Base-by-base conservation (phyloP, 2,329 filamentous ascomycete species). In the Penicillium sp. region DNA sequence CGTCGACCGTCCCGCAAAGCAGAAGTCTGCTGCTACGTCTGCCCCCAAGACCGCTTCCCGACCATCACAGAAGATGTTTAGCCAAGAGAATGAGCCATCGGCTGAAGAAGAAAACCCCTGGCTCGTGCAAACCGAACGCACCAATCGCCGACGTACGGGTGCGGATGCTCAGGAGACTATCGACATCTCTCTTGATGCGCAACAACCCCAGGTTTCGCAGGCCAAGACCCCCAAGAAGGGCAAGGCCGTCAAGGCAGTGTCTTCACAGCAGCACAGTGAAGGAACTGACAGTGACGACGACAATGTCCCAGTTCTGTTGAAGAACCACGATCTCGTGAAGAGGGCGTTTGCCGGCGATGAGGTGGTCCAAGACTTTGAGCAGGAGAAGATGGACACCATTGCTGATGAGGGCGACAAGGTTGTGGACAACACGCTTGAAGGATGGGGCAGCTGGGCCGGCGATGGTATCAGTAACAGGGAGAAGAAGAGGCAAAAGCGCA, bases 371-470 rank as follows among this genome's bases (percentile, higher is more conserved):
- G 88, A 93, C 42, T 99, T 98, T 73, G 85, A 86, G 59, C 83
- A 83, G 40, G 93, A 98, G 73, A 98, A 98, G 79, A 84, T 83
- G 16, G 85, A 87, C 53, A 81, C 85, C 1, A 85, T 87, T 19
- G 84, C 86, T 33, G 90, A 91, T 19, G 93, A 97, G 75, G 92
- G 90, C 67, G 91, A 96, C 72, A 90, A 95, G 77, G 81, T 92
- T 58, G 79, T 93, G 33, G 92, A 94, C 74, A 90, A 89, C 66
- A 90, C 91, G n/a, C 83, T 99, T 6, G 93, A 93, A 0, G 95
- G 95, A 49, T 99, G 95, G 95, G 95, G 95, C 66, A 88, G 84
- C 71, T 97, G 95, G 95, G 85, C 90, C 5, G 95, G 95, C 64
- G 87, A 90, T 16, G 94, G 93, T 19, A 82, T 97, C 65, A 89